A percentile compares a stretch with the other conserved stretches of the same genome.
These are phyloP conservation scores for Colletotrichum sp. DNA, from an alignment of 2,329 filamentous ascomycete species.

Conservation along the genomic window DNA sequence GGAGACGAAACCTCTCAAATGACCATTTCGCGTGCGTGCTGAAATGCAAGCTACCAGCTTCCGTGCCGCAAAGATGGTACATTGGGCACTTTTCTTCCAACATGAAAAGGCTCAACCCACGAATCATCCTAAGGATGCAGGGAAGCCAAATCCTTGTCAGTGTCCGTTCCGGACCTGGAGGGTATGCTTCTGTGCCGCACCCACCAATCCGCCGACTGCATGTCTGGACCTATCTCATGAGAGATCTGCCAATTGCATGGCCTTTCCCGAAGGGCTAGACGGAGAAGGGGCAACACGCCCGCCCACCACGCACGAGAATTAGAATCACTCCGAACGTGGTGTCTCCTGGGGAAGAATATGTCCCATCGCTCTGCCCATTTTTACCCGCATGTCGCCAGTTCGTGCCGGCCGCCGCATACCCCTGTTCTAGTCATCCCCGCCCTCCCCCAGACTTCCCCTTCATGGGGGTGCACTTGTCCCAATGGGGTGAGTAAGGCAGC, in stretches of 20 bases:
- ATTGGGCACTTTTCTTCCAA: neutral
- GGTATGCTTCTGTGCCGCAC: constrained; percentile 4
- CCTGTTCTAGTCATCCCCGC: constrained; percentile 18
- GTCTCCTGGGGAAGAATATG: neutral
- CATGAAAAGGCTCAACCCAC: neutral
- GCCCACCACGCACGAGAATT: neutral
- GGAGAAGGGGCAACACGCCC: neutral
- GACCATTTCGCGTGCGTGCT: neutral
- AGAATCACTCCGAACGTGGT: neutral
- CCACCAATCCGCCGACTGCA: neutral
- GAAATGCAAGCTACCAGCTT: neutral
- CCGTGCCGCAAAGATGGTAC: neutral
- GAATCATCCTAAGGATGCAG: neutral
- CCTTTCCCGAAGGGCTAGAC: constrained; percentile 1
- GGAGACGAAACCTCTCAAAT: neutral
- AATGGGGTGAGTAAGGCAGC: constrained; percentile 12
- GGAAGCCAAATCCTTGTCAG: neutral
- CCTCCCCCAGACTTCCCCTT: constrained; percentile 4
- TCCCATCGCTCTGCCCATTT: constrained; percentile 20
- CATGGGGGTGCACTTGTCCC: constrained; percentile 5
- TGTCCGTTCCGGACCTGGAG: neutral
- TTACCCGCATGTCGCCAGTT: constrained; percentile 24
- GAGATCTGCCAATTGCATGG: neutral
- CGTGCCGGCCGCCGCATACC: constrained; percentile 12
- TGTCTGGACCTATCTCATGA: neutral